Percentiles rank a stretch among this genome's conserved stretches.
phyloP scores from a whole-genome alignment of 257 asterid genomes.

The Capsicum chinense region DNA sequence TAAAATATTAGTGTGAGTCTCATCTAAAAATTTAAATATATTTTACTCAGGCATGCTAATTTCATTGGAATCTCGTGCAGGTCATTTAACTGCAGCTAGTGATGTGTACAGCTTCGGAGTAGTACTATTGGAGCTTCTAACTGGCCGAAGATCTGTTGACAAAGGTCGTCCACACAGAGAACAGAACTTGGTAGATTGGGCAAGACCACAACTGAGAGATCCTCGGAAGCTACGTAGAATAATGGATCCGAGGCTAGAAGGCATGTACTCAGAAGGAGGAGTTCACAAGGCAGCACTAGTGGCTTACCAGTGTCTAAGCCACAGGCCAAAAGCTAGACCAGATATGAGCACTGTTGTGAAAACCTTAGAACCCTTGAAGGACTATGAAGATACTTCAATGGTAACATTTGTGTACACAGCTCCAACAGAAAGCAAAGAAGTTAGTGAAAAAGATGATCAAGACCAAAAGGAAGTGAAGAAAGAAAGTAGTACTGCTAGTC shows the following conservation, averaged over 20 bases:
- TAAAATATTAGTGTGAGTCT: neutral
- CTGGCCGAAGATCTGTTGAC: slow-evolving; percentile 78
- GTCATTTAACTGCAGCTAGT: slow-evolving; percentile 88
- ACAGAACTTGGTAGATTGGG: slow-evolving; percentile 81
- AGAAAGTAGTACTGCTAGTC: slow-evolving; percentile 16
- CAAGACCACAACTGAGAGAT: slow-evolving; percentile 62
- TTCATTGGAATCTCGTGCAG: slow-evolving; percentile 37
- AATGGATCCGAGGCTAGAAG: slow-evolving; percentile 86
- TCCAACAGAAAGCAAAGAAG: slow-evolving; percentile 36
- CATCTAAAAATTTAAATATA: neutral
- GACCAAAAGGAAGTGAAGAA: slow-evolving; percentile 32
- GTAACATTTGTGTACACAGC: slow-evolving; percentile 76
- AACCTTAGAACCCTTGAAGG: slow-evolving; percentile 57
- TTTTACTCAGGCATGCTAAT: neutral
- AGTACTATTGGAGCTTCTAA: slow-evolving; percentile 69
- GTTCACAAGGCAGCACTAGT: slow-evolving; percentile 65
- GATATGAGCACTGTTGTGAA: slow-evolving; percentile 59
- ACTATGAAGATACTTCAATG: slow-evolving; percentile 43
- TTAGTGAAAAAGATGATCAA: neutral
- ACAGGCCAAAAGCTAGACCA: slow-evolving; percentile 74
- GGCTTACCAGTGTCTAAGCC: slow-evolving; percentile 82
- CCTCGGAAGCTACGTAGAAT: slow-evolving; percentile 67
- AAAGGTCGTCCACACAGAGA: slow-evolving; percentile 71
- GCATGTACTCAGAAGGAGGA: slow-evolving; percentile 70
- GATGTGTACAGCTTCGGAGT: slow-evolving; percentile 94